These are phyloP conservation scores for Lecanicillium sp. DNA, from an alignment of 2,329 filamentous ascomycete genomes.

Conservation along the genomic window DNA sequence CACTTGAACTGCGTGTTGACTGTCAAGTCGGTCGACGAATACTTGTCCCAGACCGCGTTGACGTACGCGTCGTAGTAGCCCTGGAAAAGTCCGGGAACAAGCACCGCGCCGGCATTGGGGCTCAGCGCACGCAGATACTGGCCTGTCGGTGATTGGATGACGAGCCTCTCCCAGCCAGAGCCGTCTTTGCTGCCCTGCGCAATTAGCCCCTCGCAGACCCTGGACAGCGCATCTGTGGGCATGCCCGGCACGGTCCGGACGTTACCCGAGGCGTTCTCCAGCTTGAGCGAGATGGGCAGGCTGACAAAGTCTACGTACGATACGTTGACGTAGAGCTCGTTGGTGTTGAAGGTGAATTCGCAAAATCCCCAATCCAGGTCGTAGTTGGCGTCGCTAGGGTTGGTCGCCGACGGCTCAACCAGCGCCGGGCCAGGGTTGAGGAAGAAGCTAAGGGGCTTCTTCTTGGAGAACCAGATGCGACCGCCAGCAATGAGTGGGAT, in stretches of 20 bases:
- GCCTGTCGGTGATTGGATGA: constrained; percentile 28
- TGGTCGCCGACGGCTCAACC: constrained; percentile 67
- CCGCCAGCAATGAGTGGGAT: constrained; percentile 65
- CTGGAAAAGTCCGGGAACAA: constrained; percentile 36
- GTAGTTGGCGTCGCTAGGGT: constrained; percentile 55
- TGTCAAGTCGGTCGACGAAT: constrained; percentile 33
- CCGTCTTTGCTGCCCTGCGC: constrained; percentile 38
- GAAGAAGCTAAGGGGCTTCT: constrained; percentile 55
- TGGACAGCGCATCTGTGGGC: constrained; percentile 35
- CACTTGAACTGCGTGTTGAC: constrained; percentile 48
- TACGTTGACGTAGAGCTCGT: constrained; percentile 60
- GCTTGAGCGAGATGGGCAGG: constrained; percentile 51
- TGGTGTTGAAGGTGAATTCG: constrained; percentile 59
- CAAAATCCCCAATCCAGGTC: constrained; percentile 57
- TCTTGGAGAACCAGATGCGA: constrained; percentile 63
- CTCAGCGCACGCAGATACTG: constrained; percentile 42
- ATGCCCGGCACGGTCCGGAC: constrained; percentile 42
- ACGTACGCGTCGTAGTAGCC: constrained; percentile 45
- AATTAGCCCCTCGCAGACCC: constrained; percentile 35
- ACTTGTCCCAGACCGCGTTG: constrained; percentile 43
- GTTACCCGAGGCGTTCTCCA: constrained; percentile 37
- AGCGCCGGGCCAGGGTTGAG: constrained; percentile 65
- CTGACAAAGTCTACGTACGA: constrained; percentile 69
- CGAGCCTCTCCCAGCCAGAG: constrained; percentile 43
- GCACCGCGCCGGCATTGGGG: constrained; percentile 41